Base-by-base conservation (phyloP, 2,329 filamentous ascomycete genomes). In the Apiospora malaysiana region DNA sequence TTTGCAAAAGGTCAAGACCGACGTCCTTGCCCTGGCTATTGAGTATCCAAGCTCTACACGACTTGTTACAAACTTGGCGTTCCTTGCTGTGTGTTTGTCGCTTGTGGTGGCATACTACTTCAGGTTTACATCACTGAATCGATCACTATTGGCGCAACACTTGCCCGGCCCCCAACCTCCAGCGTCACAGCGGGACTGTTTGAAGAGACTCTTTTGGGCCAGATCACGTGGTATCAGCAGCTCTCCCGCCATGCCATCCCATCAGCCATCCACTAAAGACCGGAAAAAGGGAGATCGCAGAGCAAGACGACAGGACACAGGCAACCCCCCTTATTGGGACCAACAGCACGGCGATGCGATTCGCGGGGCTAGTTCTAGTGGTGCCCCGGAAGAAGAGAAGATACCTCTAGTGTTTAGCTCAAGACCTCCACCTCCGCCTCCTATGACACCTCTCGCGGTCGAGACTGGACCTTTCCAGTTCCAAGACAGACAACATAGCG, bases 401-500 rank as follows among this genome's bases (percentile, higher is more conserved):
- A 75, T 77, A 73, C 73, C 74, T 75, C 77, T 69, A 68, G 76
- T 77, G 49, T 71, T 82, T 72, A 77, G 82, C 72, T 78, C 81
- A 66, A 80, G 82, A 63, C 81, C 81, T 70, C 83, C 83, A 68
- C 85, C 82, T 68, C 83, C 86, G 63, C 83, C 84, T 70, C 86
- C 86, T 70, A 77, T 88, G 75, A 88, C 85, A 59, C 83, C 86
- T 14, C 84, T 86, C 9, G 81, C 82, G 71, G 77, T 85, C 68
- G 84, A 83, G 70, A 78, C 81, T 67, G 79, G 79, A 56, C 77
- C 82, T 70, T 86, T 85, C 74, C 80, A 81, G 16, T 83, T 87
- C 71, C 79, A 86, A 46, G 81, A 83, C 66, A 81, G 80, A 49
- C 78, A 77, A 8, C 75, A 76, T 9, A 81, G 78, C 74, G 76